These are phyloP conservation scores for Fomes fomentarius DNA, from an alignment of 1,284 basidiomycete species.

Conservation along the genomic window DNA sequence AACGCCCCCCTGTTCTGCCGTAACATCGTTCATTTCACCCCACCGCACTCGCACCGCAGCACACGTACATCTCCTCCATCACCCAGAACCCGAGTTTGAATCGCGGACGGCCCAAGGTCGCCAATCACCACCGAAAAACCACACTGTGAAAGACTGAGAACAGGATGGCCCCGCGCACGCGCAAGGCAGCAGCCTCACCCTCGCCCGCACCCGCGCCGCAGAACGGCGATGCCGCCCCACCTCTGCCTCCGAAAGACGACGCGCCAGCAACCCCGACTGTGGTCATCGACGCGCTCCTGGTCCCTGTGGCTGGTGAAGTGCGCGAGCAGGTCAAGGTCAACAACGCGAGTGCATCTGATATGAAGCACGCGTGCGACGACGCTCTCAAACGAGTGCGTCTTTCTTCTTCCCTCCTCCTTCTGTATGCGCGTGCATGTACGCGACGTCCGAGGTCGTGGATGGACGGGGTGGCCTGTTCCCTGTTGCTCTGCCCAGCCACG, in stretches of 20 bases:
- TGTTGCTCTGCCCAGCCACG: not conserved
- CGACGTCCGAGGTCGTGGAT: not conserved
- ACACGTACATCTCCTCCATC: not conserved
- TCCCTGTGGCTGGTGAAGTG: constrained; percentile 31
- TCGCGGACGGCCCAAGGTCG: not conserved
- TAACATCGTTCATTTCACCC: not conserved
- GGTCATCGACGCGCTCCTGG: constrained; percentile 24
- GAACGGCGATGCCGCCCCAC: constrained; percentile 17
- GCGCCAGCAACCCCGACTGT: constrained; percentile 10
- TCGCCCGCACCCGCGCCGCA: constrained; percentile 6
- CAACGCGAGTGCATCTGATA: constrained; percentile 77
- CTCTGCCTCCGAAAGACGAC: constrained; percentile 17
- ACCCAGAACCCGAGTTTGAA: not conserved
- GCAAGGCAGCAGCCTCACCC: constrained; percentile 20
- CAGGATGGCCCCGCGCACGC: constrained; percentile 27
- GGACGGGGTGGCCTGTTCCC: not conserved
- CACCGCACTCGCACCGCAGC: constrained; percentile 6
- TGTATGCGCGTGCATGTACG: not conserved
- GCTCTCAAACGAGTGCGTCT: constrained; percentile 82
- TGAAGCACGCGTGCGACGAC: constrained; percentile 92
- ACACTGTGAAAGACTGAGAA: not conserved
- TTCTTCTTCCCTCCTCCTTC: not conserved
- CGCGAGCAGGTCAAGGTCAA: constrained; percentile 83
- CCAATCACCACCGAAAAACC: constrained; percentile 1
- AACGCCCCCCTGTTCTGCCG: not conserved